Conservation (phyloP, 2,329 filamentous ascomycete genomes). For the Fusarium anguioides region DNA sequence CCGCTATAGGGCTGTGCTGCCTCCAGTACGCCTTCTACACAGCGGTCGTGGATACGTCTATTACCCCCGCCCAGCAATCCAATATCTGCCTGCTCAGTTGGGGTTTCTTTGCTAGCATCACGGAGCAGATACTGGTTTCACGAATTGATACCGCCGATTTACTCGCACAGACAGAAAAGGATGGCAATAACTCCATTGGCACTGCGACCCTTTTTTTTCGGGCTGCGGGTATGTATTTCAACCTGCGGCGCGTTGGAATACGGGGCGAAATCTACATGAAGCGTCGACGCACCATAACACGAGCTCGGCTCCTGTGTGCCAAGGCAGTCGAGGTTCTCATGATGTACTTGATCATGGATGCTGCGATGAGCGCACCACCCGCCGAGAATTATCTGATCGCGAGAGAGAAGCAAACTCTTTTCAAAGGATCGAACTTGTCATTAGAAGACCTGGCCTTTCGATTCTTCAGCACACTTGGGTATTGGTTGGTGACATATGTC, state of each 20-base stretch:
- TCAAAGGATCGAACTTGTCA: rapidly evolving
- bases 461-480: neutral
- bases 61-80: neutral
- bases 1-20: neutral
- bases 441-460: neutral
- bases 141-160: neutral
- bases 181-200: rapidly evolving
- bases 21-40: neutral
- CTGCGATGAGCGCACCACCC: neutral
- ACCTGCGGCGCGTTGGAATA: neutral
- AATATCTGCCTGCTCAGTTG: neutral
- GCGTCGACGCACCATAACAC: rapidly evolving
- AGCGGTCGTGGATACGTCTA: neutral
- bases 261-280: neutral
- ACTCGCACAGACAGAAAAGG: rapidly evolving
- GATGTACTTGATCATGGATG: neutral
- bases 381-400: neutral
- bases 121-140: neutral
- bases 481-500: neutral
- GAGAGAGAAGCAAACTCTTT: neutral
- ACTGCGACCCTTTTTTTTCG: neutral
- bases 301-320: neutral
- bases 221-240: neutral
- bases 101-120: neutral
- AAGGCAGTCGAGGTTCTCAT: neutral